Conservation (phyloP, 2,329 filamentous ascomycete genomes). For the Knufia fluminis region DNA sequence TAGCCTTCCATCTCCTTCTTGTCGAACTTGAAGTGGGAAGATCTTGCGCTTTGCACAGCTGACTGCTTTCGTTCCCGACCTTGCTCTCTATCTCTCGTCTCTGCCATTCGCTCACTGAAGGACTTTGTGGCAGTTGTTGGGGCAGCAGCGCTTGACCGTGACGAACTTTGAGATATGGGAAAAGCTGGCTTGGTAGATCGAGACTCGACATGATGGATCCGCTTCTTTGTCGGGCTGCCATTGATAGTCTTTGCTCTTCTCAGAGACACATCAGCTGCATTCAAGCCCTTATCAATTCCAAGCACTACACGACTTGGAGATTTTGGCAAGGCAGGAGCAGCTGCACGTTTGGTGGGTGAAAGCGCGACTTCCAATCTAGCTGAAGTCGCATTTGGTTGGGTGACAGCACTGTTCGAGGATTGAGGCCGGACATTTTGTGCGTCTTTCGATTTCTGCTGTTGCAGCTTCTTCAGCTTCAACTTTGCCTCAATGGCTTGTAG, state of each 20-base stretch:
- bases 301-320: slow-evolving; percentile 73
- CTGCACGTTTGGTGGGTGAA: slow-evolving; percentile 51
- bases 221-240: slow-evolving; percentile 9
- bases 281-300: slow-evolving; percentile 82
- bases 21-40: slow-evolving; percentile 35
- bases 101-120: slow-evolving; percentile 80
- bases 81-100: slow-evolving; percentile 45
- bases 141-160: slow-evolving; percentile 17
- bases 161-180: slow-evolving; percentile 22
- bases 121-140: slow-evolving; percentile 35
- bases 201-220: neutral
- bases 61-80: slow-evolving; percentile 31
- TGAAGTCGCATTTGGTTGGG: slow-evolving; percentile 11
- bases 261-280: slow-evolving; percentile 71
- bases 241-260: slow-evolving; percentile 50
- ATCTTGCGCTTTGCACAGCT: slow-evolving; percentile 31
- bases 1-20: slow-evolving; percentile 36
- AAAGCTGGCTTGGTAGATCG: slow-evolving; percentile 11
- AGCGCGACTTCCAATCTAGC: slow-evolving; percentile 60
- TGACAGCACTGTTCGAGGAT: no score
- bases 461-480: slow-evolving; percentile 76
- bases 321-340: slow-evolving; percentile 44
- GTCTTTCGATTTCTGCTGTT: slow-evolving; percentile 47
- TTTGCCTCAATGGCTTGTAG: slow-evolving; percentile 82
- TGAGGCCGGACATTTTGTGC: slow-evolving; percentile 20